Percentiles rank a stretch among this genome's conserved stretches.
phyloP scores from a whole-genome alignment of 352 stramenopile species.

The Pythium aquatile region DNA sequence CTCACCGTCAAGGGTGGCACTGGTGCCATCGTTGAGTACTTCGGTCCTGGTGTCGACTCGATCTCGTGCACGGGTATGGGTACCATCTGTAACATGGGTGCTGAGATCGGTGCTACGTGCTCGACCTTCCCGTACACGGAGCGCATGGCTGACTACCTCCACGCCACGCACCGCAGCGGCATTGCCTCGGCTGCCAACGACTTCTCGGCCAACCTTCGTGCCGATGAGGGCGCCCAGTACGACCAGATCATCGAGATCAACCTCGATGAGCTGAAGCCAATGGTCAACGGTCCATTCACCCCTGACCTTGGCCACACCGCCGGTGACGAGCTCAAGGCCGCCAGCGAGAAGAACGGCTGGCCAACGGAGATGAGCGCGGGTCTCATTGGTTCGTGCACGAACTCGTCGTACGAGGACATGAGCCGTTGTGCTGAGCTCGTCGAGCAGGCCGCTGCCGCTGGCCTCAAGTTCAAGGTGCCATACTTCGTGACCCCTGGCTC shows the following conservation, averaged over 20 bases:
- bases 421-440: slow-evolving; percentile 88
- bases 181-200: slow-evolving; percentile 88
- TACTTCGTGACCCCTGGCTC: slow-evolving; percentile 93
- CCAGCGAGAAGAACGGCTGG: slow-evolving; percentile 88
- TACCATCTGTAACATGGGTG: slow-evolving; percentile 96
- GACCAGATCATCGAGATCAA: slow-evolving; percentile 94
- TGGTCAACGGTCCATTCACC: slow-evolving; percentile 92
- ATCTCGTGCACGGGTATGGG: slow-evolving; percentile 94
- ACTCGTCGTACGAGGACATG: slow-evolving; percentile 95
- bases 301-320: slow-evolving; percentile 88
- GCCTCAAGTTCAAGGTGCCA: slow-evolving; percentile 91
- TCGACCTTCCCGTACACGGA: slow-evolving; percentile 94
- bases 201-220: slow-evolving; percentile 85
- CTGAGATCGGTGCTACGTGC: slow-evolving; percentile 92
- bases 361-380: slow-evolving; percentile 87
- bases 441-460: slow-evolving; percentile 78
- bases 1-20: slow-evolving; percentile 93
- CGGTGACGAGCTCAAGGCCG: slow-evolving; percentile 61
- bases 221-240: slow-evolving; percentile 91
- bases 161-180: slow-evolving; percentile 85
- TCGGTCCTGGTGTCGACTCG: slow-evolving; percentile 89
- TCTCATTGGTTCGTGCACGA: slow-evolving; percentile 94
- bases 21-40: slow-evolving; percentile 94
- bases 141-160: slow-evolving; percentile 91
- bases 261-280: slow-evolving; percentile 86